These are phyloP conservation scores for Naegleria gruberi DNA, from an alignment of 208 protist genomes.

Conservation along the genomic window DNA sequence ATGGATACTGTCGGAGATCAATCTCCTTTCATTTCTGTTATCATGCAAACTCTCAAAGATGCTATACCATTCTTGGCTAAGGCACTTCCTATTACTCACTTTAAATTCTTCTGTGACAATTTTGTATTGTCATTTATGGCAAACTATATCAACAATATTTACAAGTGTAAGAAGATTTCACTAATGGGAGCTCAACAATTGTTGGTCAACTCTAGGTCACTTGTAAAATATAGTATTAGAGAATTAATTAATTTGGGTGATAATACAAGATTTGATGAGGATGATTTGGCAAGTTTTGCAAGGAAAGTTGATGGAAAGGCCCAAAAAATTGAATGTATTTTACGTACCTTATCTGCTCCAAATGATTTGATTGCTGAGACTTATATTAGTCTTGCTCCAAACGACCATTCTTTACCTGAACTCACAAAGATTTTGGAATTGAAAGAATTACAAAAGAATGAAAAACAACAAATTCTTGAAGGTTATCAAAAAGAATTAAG, in stretches of 20 bases:
- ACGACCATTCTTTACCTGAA: not conserved
- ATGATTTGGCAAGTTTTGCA: not conserved
- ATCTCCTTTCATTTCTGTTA: not conserved
- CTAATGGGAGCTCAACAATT: not conserved
- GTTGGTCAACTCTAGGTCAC: not conserved
- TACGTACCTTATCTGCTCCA: not conserved
- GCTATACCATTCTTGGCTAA: not conserved
- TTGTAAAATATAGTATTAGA: not conserved
- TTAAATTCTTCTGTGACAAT: conserved; percentile 12
- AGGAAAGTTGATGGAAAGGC: not conserved
- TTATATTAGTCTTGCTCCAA: not conserved
- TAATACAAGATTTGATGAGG: not conserved
- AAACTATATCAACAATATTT: not conserved
- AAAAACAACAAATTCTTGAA: not conserved
- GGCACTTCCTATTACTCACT: not conserved
- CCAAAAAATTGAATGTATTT: not conserved
- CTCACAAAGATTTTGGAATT: not conserved
- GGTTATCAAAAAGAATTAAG: not conserved
- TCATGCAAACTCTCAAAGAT: not conserved
- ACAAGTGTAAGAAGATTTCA: not conserved
- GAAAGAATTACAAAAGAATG: not conserved
- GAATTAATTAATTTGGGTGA: not conserved
- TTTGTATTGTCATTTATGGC: not conserved
- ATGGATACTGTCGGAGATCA: not conserved
- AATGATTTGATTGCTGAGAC: not conserved